Percentiles rank a stretch among this genome's conserved stretches.
Conservation (phyloP, 805 yeast species). For the Lachancea cidri region DNA sequence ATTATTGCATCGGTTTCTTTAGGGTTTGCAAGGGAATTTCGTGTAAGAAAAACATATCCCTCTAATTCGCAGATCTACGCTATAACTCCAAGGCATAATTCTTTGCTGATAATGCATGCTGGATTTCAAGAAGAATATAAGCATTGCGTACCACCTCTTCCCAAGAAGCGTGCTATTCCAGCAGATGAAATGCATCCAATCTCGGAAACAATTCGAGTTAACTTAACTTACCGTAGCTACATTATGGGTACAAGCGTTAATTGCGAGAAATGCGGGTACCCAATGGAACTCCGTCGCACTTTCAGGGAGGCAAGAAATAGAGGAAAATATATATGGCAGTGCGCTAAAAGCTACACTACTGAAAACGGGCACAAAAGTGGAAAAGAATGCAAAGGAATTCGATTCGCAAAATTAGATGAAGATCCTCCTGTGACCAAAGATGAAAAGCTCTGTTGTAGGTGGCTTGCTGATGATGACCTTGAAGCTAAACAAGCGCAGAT, state of each 20-base stretch:
- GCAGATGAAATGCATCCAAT: conserved; percentile 43
- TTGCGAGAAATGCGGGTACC: conserved; percentile 39
- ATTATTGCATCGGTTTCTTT: conserved; percentile 61
- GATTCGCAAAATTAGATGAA: conserved; percentile 45
- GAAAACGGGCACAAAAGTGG: conserved; percentile 7
- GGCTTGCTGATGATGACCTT: conserved; percentile 43
- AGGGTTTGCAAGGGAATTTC: conserved; percentile 66
- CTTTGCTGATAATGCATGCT: conserved; percentile 67
- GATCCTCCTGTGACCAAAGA: conserved; percentile 33
- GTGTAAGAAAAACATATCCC: conserved; percentile 44
- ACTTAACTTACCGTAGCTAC: conserved; percentile 60
- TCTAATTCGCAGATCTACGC: conserved; percentile 24
- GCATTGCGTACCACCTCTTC: conserved; percentile 47
- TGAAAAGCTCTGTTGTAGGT: conserved; percentile 35
- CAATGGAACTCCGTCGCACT: conserved; percentile 52
- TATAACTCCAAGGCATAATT: conserved; percentile 62
- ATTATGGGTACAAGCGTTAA: conserved; percentile 37
- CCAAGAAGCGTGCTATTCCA: conserved; percentile 29
- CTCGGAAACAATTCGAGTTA: conserved; percentile 49
- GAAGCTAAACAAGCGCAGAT: conserved; percentile 24
- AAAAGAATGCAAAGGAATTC: conserved; percentile 44
- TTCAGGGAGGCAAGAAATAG: conserved; percentile 40
- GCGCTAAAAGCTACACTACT: conserved; percentile 43
- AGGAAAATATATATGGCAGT: conserved; percentile 65
- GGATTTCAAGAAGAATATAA: conserved; percentile 74